These are phyloP conservation scores for Erodium texanum DNA, from an alignment of 441 rosid genomes.

Conservation along the genomic window DNA sequence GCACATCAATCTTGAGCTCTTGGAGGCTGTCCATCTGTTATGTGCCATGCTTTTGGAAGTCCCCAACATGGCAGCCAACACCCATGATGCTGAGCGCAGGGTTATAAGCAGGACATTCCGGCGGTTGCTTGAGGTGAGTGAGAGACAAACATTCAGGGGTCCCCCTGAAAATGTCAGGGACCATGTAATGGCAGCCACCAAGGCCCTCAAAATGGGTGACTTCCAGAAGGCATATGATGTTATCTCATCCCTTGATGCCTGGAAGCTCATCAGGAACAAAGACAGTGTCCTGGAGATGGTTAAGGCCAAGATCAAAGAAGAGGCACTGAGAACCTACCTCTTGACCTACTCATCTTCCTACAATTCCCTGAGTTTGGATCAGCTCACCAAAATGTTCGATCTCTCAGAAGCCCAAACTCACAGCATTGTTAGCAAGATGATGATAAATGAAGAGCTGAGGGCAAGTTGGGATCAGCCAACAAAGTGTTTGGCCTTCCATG, in stretches of 20 bases:
- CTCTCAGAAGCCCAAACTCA: conserved; percentile 42
- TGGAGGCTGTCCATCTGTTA: conserved; percentile 63
- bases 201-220: conserved; percentile 60
- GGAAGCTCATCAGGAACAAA: conserved; percentile 51
- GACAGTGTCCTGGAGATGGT: conserved; percentile 50
- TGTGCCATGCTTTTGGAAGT: conserved; percentile 81
- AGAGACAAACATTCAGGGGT: conserved; percentile 64
- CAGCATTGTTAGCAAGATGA: conserved; percentile 60
- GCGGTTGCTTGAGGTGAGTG: conserved; percentile 51
- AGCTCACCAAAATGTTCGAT: conserved; percentile 57
- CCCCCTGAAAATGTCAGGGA: conserved; percentile 77
- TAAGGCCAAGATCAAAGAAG: conserved; percentile 59
- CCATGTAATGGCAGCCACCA: conserved; percentile 66
- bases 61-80: conserved; percentile 67
- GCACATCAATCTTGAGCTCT: conserved; percentile 81
- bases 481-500: conserved; percentile 55
- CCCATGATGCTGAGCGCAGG: conserved; percentile 41
- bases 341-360: conserved; percentile 47
- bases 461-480: conserved; percentile 92
- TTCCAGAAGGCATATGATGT: conserved; percentile 46
- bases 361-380: conserved; percentile 47
- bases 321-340: conserved; percentile 60
- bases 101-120: conserved; percentile 67
- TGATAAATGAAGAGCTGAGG: conserved; percentile 61
- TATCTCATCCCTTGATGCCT: conserved; percentile 50